A percentile compares a stretch with the other conserved stretches of the same genome.
phyloP scores from a whole-genome alignment of 306 rosid species.

The Dryas octopetala region DNA sequence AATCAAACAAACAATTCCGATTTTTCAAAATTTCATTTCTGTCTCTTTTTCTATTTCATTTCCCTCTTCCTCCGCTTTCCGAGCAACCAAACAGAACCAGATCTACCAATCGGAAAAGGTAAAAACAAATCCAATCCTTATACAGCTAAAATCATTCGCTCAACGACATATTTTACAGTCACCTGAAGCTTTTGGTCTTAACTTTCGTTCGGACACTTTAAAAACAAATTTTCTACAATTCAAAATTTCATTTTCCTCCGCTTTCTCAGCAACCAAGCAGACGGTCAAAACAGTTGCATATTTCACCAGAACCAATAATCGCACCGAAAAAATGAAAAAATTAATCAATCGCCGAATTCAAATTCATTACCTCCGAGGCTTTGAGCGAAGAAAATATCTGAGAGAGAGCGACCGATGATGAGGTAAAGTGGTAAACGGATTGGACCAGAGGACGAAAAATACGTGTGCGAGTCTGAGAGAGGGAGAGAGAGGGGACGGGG shows the following conservation, averaged over 20 bases:
- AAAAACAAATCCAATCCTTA: not conserved
- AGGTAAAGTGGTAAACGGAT: not conserved
- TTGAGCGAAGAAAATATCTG: not conserved
- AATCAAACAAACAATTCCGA: not conserved
- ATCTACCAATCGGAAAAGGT: constrained; percentile 4
- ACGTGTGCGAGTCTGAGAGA: not conserved
- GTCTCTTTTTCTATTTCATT: no score
- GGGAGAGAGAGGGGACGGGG: not conserved
- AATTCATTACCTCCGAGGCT: not conserved
- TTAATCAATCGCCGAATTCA: not conserved
- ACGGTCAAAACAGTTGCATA: not conserved
- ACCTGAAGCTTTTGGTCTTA: no score
- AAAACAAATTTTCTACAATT: not conserved
- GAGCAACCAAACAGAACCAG: constrained; percentile 11
- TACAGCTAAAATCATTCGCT: not conserved
- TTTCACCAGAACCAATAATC: not conserved
- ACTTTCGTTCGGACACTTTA: not conserved
- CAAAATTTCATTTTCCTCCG: not conserved
- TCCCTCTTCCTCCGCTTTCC: not conserved
- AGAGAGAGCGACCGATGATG: not conserved
- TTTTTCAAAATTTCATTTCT: not conserved
- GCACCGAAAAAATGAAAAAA: no score
- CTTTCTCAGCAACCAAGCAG: not conserved
- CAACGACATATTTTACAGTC: not conserved
- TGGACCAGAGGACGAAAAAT: not conserved